Percentiles rank a stretch among this genome's conserved stretches.
Conservation (phyloP, 31 red algal species). For the Asparagopsis taxiformis region DNA sequence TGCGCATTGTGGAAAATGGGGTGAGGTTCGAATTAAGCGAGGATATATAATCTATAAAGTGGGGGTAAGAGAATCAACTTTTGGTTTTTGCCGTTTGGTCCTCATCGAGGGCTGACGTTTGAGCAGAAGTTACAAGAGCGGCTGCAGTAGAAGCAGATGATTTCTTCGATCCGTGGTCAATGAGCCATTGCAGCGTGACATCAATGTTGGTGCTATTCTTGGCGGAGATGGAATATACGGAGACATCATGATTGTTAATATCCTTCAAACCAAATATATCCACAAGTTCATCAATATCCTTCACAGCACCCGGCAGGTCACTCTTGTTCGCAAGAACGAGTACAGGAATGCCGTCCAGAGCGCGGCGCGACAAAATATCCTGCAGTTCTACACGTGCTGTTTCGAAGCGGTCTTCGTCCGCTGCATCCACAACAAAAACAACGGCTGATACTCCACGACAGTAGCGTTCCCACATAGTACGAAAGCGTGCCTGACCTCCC, state of each 20-base stretch:
- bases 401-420: constrained; percentile 70
- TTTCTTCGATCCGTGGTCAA: constrained; percentile 69
- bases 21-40: too few species aligned
- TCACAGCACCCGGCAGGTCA: constrained; percentile 75
- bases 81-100: too few species aligned
- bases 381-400: constrained; percentile 75
- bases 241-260: constrained; percentile 69
- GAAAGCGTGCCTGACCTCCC: constrained; percentile 80
- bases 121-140: constrained; percentile 35
- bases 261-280: constrained; percentile 51
- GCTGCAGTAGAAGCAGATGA: constrained; percentile 40
- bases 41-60: too few species aligned
- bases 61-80: constrained; percentile 8
- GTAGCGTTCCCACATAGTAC: constrained; percentile 90
- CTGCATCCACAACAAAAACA: constrained; percentile 83
- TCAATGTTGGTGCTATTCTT: constrained; percentile 84
- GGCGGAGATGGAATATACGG: constrained; percentile 72
- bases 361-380: constrained; percentile 58
- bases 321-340: constrained; percentile 84
- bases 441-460: constrained; percentile 77
- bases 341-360: constrained; percentile 73
- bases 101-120: background rate
- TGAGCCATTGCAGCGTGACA: constrained; percentile 80
- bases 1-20: too few species aligned
- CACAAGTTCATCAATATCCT: constrained; percentile 70